Base-by-base conservation (phyloP, 768 basidiomycete species). In the Podaxis mareebaensis region DNA sequence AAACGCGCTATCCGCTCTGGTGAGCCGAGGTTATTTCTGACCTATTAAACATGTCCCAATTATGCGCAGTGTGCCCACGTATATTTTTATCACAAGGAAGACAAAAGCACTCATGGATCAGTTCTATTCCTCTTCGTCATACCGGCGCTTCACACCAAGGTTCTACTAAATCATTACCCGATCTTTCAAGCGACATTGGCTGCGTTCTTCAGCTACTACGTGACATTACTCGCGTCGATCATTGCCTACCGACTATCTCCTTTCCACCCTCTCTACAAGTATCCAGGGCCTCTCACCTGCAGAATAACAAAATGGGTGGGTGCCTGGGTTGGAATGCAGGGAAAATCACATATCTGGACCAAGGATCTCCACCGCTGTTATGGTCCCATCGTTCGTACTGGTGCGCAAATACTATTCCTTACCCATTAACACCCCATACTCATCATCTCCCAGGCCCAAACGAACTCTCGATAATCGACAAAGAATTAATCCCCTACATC, bases 381-480 rank as follows among this genome's bases (percentile, higher is more conserved):
- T 58, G 78, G 79, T 3, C 70, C 73, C 17, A 69, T 76, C 53
- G 74, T 79, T 7, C 71, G 78, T n/a, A 75, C 74, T n/a, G 77
- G 78, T 75, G 8, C 33, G 6, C 3, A 53, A 58, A 73, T 40
- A 12, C 33, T 67, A 7, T 70, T 70, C 33, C 62, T 24, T 4
- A 22, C n/a, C 68, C 33, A 68, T 4, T 68, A 69, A 22, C 63
- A 24, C 60, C 60, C n/a, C 28, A 24, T 24, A 10, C 30, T 10
- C 30, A 30, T 30, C 30, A 8, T 33, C 7, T 13, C 28, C 26
- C 57, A 84, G 83, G 80, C 38, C 85, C 82, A 2, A 86, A 86
- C 57, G 85, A 85, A 54, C 64, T 86, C 4, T 84, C 82, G 0
- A 76, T 86, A 36, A 69, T 77, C 44, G 77, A 82, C 26, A 73